Base-by-base conservation (phyloP, 768 basidiomycete species). In the Kwoniella bestiolae region DNA sequence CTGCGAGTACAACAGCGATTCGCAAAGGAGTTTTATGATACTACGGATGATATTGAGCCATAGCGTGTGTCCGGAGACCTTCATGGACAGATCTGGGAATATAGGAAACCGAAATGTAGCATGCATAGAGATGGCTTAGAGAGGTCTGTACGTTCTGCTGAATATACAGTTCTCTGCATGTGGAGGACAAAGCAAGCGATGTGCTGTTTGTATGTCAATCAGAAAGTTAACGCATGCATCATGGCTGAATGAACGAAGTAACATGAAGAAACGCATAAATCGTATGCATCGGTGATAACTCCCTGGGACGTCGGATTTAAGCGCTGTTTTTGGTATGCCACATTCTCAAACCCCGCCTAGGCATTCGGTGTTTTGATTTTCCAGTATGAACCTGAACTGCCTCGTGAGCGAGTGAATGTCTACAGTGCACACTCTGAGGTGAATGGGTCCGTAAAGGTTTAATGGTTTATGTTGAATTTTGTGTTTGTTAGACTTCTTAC, bases 11-110 rank as follows among this genome's bases (percentile, higher is more conserved):
- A 96, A 79, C 86, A 88, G 71, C 84, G 91, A 57, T 86, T 96
- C 49, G 88, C 92, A 51, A 85, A 84, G 72, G 93, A 94, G 76
- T 92, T 94, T 78, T 95, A 93, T 73, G 86, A 86, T 34, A 67
- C 56, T 16, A 71, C 70, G 3, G 76, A 77, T 28, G 76, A 75
- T 32, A 63, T 66, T 8, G 65, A 68, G 18, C 68, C 70, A 31
- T 60, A 62, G 45, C 26, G 41, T 28, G 29, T 16, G n/a, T n/a
- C n/a, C n/a, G n/a, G n/a, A n/a, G n/a, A n/a, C n/a, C n/a, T n/a
- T n/a, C n/a, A n/a, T n/a, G n/a, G n/a, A n/a, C n/a, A n/a, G n/a
- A n/a, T n/a, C n/a, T n/a, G n/a, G n/a, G n/a, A n/a, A n/a, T n/a
- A n/a, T n/a, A n/a, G n/a, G n/a, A n/a, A n/a, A n/a, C n/a, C n/a